phyloP scores from a whole-genome alignment of 495 filamentous ascomycete species.

The Aspergillus conjunctus region DNA sequence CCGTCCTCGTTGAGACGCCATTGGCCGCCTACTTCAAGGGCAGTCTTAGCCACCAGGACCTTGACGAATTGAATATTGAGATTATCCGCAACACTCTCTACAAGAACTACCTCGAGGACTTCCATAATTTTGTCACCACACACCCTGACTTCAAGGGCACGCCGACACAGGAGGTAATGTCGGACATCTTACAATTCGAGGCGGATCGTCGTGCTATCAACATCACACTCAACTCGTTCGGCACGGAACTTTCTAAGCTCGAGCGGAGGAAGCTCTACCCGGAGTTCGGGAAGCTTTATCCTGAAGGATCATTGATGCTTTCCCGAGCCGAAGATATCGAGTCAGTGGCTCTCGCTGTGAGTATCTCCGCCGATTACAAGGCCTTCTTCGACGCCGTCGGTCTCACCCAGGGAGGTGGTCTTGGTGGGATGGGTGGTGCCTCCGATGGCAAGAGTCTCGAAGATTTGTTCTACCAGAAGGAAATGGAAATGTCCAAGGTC shows the following conservation, averaged over 20 bases:
- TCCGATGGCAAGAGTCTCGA: slow-evolving; percentile 88
- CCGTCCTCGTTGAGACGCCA: slow-evolving; percentile 93
- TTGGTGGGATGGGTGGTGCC: slow-evolving; percentile 84
- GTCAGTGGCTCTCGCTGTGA: slow-evolving; percentile 87
- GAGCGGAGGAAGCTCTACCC: slow-evolving; percentile 97
- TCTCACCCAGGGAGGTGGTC: slow-evolving; percentile 69
- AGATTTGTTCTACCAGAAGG: slow-evolving; percentile 98
- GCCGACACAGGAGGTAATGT: slow-evolving; percentile 91
- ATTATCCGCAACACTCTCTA: slow-evolving; percentile 98
- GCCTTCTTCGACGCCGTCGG: slow-evolving; percentile 91
- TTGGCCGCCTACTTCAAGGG: slow-evolving; percentile 96
- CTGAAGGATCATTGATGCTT: slow-evolving; percentile 92
- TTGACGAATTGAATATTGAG: slow-evolving; percentile 99
- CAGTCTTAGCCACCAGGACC: slow-evolving; percentile 88
- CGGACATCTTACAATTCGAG: slow-evolving; percentile 93
- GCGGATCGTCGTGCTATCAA: slow-evolving; percentile 97
- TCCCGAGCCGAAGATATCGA: slow-evolving; percentile 95
- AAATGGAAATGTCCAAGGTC: slow-evolving; percentile 96
- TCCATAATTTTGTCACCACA: slow-evolving; percentile 86
- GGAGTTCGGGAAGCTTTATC: slow-evolving; percentile 84
- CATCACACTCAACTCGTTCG: slow-evolving; percentile 98
- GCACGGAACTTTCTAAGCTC: slow-evolving; percentile 90
- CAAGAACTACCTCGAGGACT: slow-evolving; percentile 99
- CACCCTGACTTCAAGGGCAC: slow-evolving; percentile 82
- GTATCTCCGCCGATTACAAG: slow-evolving; percentile 90